Percentiles rank a stretch among this genome's conserved stretches.
phyloP scores from a whole-genome alignment of 78 protist species.

The Dictyostelium purpureum region DNA sequence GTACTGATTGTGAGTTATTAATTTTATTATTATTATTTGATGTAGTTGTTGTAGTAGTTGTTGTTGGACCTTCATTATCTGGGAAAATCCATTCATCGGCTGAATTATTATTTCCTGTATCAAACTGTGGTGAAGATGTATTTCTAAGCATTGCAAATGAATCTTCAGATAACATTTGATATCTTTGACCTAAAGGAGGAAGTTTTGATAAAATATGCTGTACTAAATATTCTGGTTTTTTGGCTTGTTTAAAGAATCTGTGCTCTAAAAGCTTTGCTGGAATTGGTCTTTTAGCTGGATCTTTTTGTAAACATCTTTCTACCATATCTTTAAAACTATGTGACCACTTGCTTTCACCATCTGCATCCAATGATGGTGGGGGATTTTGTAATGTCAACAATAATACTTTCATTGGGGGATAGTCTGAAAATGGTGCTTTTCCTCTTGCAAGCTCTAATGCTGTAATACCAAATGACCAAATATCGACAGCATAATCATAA shows the following conservation, averaged over 20 bases:
- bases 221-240: slow-evolving; percentile 65
- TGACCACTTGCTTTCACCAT: slow-evolving; percentile 66
- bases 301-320: slow-evolving; percentile 72
- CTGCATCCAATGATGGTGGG: slow-evolving; percentile 82
- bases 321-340: slow-evolving; percentile 73
- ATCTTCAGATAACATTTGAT: slow-evolving; percentile 72
- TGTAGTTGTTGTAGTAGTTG: neutral
- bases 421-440: slow-evolving; percentile 95
- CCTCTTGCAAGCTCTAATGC: slow-evolving; percentile 92
- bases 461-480: slow-evolving; percentile 95
- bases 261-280: slow-evolving; percentile 64
- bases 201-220: slow-evolving; percentile 53
- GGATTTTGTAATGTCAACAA: slow-evolving; percentile 86
- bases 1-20: neutral
- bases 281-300: slow-evolving; percentile 72
- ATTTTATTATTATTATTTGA: neutral
- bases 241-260: slow-evolving; percentile 71
- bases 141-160: slow-evolving; percentile 71
- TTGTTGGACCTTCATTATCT: neutral
- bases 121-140: slow-evolving; percentile 68
- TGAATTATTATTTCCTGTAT: slow-evolving; percentile 32
- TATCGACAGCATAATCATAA: slow-evolving; percentile 92
- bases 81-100: slow-evolving; percentile 76
- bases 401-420: slow-evolving; percentile 92
- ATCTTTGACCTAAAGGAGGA: slow-evolving; percentile 74